A percentile compares a stretch with the other conserved stretches of the same genome.
Evolutionary conservation across 805 yeast species (phyloP).

Genomic region (Starmerella apicola): DNA sequence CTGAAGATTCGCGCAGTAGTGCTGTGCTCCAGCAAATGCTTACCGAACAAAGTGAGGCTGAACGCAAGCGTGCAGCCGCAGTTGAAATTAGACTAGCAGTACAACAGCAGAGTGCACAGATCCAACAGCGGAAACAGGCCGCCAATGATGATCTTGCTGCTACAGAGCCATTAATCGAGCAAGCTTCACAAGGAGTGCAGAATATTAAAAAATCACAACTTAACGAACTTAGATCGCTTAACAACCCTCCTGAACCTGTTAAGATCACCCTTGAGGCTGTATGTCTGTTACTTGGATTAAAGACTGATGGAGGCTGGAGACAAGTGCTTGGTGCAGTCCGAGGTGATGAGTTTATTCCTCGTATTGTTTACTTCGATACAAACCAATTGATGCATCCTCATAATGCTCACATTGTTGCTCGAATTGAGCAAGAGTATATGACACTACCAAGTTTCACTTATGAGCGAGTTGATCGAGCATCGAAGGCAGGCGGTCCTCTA

Average conservation of each 20-base stretch:
- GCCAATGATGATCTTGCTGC: conserved; percentile 55
- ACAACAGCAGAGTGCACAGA: conserved; percentile 50
- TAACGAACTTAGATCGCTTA: conserved; percentile 79
- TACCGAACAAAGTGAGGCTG: conserved; percentile 81
- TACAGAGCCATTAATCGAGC: conserved; percentile 75
- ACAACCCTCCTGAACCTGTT: conserved; percentile 80
- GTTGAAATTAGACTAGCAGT: conserved; percentile 60
- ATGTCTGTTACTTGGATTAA: conserved; percentile 65
- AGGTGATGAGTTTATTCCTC: conserved; percentile 74
- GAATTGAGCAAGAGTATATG: conserved; percentile 50
- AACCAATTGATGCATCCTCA: conserved; percentile 38
- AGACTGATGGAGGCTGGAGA: conserved; percentile 50
- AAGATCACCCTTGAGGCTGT: conserved; percentile 80
- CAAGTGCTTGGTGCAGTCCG: conserved; percentile 73
- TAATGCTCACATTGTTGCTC: conserved; percentile 34
- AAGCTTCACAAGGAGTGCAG: conserved; percentile 81
- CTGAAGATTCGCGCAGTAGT: conserved; percentile 58
- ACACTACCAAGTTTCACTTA: conserved; percentile 52
- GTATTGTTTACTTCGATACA: conserved; percentile 63
- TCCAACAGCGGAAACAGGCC: conserved; percentile 38
- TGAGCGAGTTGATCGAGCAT: conserved; percentile 72
- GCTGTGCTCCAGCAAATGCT: conserved; percentile 63
- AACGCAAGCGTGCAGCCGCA: conserved; percentile 77
- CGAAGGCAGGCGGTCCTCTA: conserved; percentile 91
- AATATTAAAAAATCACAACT: conserved; percentile 85